Evolutionary conservation across 2,329 filamentous ascomycete genomes (phyloP).

Genomic region (Penicillium verrucosum): DNA sequence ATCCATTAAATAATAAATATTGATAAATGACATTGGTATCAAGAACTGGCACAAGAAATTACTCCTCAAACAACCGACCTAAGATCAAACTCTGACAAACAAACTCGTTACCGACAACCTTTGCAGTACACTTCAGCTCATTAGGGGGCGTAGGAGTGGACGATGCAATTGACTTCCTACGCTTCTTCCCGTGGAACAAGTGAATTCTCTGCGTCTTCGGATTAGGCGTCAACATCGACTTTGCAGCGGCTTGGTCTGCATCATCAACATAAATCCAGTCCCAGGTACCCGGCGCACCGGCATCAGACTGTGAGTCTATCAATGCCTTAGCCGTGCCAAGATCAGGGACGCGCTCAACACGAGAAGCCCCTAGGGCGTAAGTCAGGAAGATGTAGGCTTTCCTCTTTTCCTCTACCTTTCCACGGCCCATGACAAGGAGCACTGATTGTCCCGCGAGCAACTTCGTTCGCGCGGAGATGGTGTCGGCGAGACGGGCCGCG

Average conservation of each 20-base stretch:
- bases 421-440: slow-evolving; percentile 67
- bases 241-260: slow-evolving; percentile 53
- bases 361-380: slow-evolving; percentile 69
- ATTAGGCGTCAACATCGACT: slow-evolving; percentile 40
- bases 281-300: slow-evolving; percentile 49
- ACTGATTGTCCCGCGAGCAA: slow-evolving; percentile 65
- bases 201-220: slow-evolving; percentile 26
- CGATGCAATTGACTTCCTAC: slow-evolving; percentile 38
- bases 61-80: slow-evolving; percentile 69
- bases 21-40: slow-evolving; percentile 20
- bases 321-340: slow-evolving; percentile 61
- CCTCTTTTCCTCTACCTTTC: slow-evolving; percentile 61
- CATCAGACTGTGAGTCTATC: slow-evolving; percentile 51
- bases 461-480: slow-evolving; percentile 59
- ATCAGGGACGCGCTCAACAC: slow-evolving; percentile 63
- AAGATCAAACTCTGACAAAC: slow-evolving; percentile 90
- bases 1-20: neutral
- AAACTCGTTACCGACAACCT: slow-evolving; percentile 76
- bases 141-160: slow-evolving; percentile 22
- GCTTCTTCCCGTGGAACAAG: slow-evolving; percentile 39
- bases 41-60: slow-evolving; percentile 8
- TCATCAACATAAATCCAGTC: slow-evolving; percentile 80
- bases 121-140: slow-evolving; percentile 49
- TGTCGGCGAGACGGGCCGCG: slow-evolving; percentile 55
- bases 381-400: slow-evolving; percentile 77